A percentile compares a stretch with the other conserved stretches of the same genome.
These are phyloP conservation scores for Rhizophagus clarus DNA, from an alignment of 192 early-diverging fungal species.

Conservation along the genomic window DNA sequence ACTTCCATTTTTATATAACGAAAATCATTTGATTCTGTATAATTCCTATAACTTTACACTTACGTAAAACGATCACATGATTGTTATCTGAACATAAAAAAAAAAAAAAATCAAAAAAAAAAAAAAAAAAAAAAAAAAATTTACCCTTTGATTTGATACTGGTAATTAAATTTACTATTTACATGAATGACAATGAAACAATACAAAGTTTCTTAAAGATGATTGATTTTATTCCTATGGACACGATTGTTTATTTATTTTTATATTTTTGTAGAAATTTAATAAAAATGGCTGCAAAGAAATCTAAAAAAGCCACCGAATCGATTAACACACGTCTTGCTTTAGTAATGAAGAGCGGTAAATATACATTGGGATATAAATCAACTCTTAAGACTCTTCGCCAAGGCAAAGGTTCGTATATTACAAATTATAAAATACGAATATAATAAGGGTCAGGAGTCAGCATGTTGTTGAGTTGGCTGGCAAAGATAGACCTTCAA, in stretches of 20 bases:
- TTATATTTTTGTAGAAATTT: not conserved
- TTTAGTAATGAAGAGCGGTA: constrained; percentile 99
- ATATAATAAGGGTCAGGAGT: constrained; percentile 49
- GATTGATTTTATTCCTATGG: not conserved
- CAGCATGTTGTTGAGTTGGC: constrained; percentile 19
- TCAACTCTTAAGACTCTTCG: constrained; percentile 97
- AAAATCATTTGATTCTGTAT: too few relatives aligned
- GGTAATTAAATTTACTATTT: not conserved
- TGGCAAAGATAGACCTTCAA: constrained; percentile 37
- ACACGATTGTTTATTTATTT: not conserved
- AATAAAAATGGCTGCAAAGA: constrained; percentile 49
- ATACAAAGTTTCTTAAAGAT: too few relatives aligned
- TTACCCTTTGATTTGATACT: not conserved
- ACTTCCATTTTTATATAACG: too few relatives aligned
- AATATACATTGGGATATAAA: constrained; percentile 98
- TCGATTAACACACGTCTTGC: constrained; percentile 98
- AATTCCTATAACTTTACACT: too few relatives aligned
- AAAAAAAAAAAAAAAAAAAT: not conserved
- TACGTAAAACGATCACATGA: not conserved
- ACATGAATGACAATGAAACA: not conserved
- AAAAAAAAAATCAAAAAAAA: not conserved
- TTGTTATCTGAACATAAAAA: not conserved
- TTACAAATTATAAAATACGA: constrained; percentile 3
- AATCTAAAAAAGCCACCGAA: constrained; percentile 87
- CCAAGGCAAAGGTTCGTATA: constrained; percentile 82